phyloP scores from a whole-genome alignment of 225 moss, liverwort and hornwort species.

The Physcomitrellopsis africana region DNA sequence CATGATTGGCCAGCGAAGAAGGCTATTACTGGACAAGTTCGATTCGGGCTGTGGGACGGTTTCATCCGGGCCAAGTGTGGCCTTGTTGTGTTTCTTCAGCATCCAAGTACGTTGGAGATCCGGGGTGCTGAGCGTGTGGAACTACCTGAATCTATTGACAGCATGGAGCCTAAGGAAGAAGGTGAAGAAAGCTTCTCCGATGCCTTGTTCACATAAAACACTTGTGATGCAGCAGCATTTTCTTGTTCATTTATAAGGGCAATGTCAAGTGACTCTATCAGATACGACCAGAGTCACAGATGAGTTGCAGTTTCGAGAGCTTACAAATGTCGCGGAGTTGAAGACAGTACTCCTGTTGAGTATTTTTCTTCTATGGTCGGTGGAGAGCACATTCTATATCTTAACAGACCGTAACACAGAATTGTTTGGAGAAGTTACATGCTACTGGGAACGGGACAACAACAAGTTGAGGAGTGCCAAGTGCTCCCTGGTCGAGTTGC shows the following conservation, averaged over 20 bases:
- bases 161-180: slow-evolving; percentile 58
- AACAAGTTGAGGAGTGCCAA: slow-evolving; percentile 18
- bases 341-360: slow-evolving; percentile 22
- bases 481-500: slow-evolving; percentile 23
- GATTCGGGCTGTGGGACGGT: slow-evolving; percentile 77
- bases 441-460: slow-evolving; percentile 10
- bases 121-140: slow-evolving; percentile 75
- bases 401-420: background rate
- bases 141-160: slow-evolving; percentile 62
- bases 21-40: slow-evolving; percentile 57
- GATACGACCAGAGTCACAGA: slow-evolving; percentile 16
- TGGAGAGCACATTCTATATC: slow-evolving; percentile 20
- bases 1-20: slow-evolving; percentile 82
- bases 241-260: slow-evolving; percentile 19
- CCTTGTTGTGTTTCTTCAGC: slow-evolving; percentile 81
- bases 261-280: background rate
- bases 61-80: slow-evolving; percentile 71
- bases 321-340: slow-evolving; percentile 3
- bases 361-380: slow-evolving; percentile 17
- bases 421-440: slow-evolving; percentile 18
- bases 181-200: slow-evolving; percentile 56
- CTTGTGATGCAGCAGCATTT: slow-evolving; percentile 16
- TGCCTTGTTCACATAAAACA: slow-evolving; percentile 50
- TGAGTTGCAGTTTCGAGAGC: slow-evolving; percentile 21
- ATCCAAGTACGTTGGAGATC: slow-evolving; percentile 70